These are phyloP conservation scores for Boletus sensibilis DNA, from an alignment of 768 basidiomycete genomes.

Conservation along the genomic window DNA sequence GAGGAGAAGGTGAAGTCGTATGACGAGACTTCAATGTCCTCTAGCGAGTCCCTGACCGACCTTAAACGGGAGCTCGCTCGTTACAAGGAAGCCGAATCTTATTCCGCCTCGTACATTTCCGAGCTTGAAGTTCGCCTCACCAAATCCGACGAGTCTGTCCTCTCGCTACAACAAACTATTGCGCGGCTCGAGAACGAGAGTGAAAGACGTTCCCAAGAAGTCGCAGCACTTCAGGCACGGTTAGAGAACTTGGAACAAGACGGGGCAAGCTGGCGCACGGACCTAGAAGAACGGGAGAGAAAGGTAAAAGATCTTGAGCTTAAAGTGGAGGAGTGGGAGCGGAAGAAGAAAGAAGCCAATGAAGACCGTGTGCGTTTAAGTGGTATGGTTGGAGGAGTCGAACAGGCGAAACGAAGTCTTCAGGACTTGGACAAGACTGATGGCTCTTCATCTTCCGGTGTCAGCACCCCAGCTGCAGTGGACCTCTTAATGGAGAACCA, in stretches of 20 bases:
- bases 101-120: slow-evolving; percentile 74
- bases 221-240: slow-evolving; percentile 65
- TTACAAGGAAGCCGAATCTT: slow-evolving; percentile 72
- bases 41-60: slow-evolving; percentile 77
- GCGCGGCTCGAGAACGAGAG: slow-evolving; percentile 77
- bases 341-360: slow-evolving; percentile 63
- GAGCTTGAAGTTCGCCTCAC: slow-evolving; percentile 83
- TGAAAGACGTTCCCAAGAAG: slow-evolving; percentile 70
- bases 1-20: slow-evolving; percentile 88
- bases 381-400: slow-evolving; percentile 66
- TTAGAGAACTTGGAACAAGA: slow-evolving; percentile 69
- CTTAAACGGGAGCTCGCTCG: slow-evolving; percentile 79
- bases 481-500: slow-evolving; percentile 55
- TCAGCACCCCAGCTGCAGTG: slow-evolving; percentile 29
- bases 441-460: slow-evolving; percentile 31
- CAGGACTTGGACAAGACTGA: slow-evolving; percentile 42
- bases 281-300: slow-evolving; percentile 81
- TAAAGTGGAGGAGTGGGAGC: slow-evolving; percentile 77
- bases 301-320: slow-evolving; percentile 74
- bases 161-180: slow-evolving; percentile 65
- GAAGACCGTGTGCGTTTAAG: slow-evolving; percentile 67
- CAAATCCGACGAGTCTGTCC: slow-evolving; percentile 74
- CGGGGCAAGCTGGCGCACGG: slow-evolving; percentile 77
- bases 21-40: slow-evolving; percentile 74
- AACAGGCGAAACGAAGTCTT: slow-evolving; percentile 64